These are phyloP conservation scores for Podospora australis DNA, from an alignment of 495 filamentous ascomycete genomes.

Conservation along the genomic window DNA sequence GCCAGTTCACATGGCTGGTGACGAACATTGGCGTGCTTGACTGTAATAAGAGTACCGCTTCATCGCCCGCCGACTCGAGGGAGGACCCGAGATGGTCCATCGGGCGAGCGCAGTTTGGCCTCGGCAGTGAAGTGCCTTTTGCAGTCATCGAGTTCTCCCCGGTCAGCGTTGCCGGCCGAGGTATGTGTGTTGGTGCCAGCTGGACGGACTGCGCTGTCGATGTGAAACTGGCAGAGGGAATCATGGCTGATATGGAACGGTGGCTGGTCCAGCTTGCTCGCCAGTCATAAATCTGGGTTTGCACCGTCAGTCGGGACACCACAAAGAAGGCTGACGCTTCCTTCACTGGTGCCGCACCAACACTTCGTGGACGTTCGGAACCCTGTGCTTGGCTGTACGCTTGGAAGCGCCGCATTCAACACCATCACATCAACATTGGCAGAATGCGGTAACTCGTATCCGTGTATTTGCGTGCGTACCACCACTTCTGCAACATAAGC, in stretches of 20 bases:
- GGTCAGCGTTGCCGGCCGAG: constrained; percentile 1
- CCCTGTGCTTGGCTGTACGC: no score
- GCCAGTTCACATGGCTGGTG: constrained; percentile 2
- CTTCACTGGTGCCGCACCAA: no score
- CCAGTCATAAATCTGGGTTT: no score
- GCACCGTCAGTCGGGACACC: no score
- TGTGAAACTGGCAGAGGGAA: not conserved
- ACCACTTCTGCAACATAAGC: no score
- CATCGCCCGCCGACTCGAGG: no score
- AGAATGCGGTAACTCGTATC: no score
- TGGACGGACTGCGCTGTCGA: constrained; percentile 1
- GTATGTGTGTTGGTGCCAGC: not conserved
- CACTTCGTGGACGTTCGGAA: no score
- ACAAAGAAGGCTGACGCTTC: no score
- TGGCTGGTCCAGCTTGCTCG: constrained; percentile 1
- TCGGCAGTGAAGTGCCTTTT: constrained; percentile 1
- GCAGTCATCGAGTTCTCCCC: constrained; percentile 5
- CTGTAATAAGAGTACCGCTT: not conserved
- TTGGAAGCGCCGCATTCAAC: no score
- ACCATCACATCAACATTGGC: no score
- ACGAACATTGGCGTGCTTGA: constrained; percentile 1
- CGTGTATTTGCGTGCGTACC: no score
- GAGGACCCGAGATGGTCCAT: not conserved
- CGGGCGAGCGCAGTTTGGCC: not conserved
- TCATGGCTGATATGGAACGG: constrained; percentile 3